These are phyloP conservation scores for Melastoma malabathricum DNA, from an alignment of 345 rosid genomes.

Conservation along the genomic window DNA sequence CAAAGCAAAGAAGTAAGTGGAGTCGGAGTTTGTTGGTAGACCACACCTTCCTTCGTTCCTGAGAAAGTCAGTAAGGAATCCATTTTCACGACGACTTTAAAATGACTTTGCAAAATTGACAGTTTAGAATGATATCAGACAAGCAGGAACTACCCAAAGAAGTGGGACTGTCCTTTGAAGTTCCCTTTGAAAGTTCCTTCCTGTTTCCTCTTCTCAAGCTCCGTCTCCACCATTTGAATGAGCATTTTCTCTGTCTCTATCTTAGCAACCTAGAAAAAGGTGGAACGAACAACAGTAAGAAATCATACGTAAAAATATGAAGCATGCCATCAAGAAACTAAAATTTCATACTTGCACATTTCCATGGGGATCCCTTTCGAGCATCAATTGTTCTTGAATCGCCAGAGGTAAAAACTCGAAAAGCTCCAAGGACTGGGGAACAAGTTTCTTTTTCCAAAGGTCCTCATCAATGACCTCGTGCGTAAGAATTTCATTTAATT, in stretches of 20 bases:
- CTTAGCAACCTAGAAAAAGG: slow-evolving; percentile 60
- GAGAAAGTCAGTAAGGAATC: slow-evolving; percentile 8
- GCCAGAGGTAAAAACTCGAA: slow-evolving; percentile 76
- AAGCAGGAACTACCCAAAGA: slow-evolving; percentile 53
- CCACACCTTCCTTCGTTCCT: slow-evolving; percentile 99
- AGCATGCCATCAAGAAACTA: slow-evolving; percentile 6
- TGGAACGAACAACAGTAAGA: not conserved
- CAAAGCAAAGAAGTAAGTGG: slow-evolving; percentile 82
- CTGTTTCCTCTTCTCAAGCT: slow-evolving; percentile 71
- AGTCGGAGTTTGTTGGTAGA: slow-evolving; percentile 86
- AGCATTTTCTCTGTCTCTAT: slow-evolving; percentile 98
- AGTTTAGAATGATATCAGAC: not conserved
- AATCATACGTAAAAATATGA: not conserved
- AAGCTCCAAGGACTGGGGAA: too few species aligned
- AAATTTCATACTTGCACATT: slow-evolving; percentile 66
- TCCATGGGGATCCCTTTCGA: slow-evolving; percentile 99
- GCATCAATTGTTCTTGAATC: slow-evolving; percentile 87
- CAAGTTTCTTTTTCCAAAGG: too few species aligned
- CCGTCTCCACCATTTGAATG: slow-evolving; percentile 95
- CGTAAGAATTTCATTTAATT: too few species aligned
- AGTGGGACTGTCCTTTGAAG: slow-evolving; percentile 87
- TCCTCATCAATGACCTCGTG: too few species aligned
- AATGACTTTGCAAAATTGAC: too few species aligned
- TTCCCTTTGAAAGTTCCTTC: slow-evolving; percentile 45
- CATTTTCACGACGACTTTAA: too few species aligned